Conservation (phyloP, 352 stramenopile species). For the Phytopythium montanum region DNA sequence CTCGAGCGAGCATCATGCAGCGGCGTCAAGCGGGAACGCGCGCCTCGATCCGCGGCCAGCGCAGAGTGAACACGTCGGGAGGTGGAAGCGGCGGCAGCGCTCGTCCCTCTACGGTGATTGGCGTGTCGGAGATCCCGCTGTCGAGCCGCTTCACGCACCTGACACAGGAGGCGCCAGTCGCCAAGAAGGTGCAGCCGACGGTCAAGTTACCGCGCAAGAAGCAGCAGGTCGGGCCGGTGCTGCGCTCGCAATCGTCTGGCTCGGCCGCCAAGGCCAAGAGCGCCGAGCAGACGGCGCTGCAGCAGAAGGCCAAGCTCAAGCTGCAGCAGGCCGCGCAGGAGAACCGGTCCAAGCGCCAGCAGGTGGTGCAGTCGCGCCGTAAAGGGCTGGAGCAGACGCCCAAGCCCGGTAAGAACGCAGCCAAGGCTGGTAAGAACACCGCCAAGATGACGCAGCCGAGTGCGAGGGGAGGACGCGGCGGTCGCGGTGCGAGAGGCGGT, state of each 20-base stretch:
- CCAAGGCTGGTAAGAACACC: slow-evolving; percentile 26
- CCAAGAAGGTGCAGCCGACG: slow-evolving; percentile 4
- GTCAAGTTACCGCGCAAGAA: slow-evolving; percentile 15
- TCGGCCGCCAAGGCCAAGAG: slow-evolving; percentile 4
- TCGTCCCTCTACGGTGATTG: slow-evolving; percentile 39
- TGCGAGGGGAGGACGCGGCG: slow-evolving; percentile 17
- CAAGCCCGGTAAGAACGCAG: slow-evolving; percentile 18
- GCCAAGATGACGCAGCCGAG: slow-evolving; percentile 25
- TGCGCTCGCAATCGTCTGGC: slow-evolving; percentile 7
- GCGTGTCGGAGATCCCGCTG: slow-evolving; percentile 61
- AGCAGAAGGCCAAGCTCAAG: slow-evolving; percentile 33
- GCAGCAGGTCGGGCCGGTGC: slow-evolving; percentile 1
- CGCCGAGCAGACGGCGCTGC: slow-evolving; percentile 20
- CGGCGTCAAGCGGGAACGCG: slow-evolving; percentile 26
- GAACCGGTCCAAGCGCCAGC: slow-evolving; percentile 72
- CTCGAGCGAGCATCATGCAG: slow-evolving; percentile 20
- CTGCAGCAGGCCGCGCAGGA: slow-evolving; percentile 53
- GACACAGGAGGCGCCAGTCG: slow-evolving; percentile 36
- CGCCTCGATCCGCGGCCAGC: slow-evolving; percentile 52
- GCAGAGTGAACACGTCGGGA: slow-evolving; percentile 39
- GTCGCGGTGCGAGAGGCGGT: slow-evolving; percentile 18
- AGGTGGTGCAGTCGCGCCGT: slow-evolving; percentile 67
- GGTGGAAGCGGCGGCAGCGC: slow-evolving; percentile 22
- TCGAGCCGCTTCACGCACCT: slow-evolving; percentile 75
- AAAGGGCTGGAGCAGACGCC: slow-evolving; percentile 55